Evolutionary conservation across 2,329 filamentous ascomycete species (phyloP), one percentile per base, ranked within the genome.

Genomic region (Scortechinia acanthostroma): DNA sequence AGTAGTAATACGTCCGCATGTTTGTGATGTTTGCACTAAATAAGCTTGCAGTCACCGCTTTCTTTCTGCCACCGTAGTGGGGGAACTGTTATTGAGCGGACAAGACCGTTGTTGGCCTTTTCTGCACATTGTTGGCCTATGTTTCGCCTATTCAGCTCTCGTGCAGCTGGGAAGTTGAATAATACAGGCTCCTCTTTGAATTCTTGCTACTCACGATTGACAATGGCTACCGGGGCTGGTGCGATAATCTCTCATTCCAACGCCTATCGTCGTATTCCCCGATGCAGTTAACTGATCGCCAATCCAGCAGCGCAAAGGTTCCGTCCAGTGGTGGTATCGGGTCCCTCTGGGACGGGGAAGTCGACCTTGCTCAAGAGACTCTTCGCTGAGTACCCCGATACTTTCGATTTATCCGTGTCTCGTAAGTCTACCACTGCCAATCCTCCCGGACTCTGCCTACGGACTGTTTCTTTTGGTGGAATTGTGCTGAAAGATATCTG

Each of bases 261-360:
- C 25, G n/a, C 10, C 25, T 10, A 30, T 30, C 25, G 25, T 10
- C 25, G 10, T 10, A 30, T n/a, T 30, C 25, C 10, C n/a, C n/a
- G 25, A 30, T 30, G n/a, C n/a, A 30, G n/a, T n/a, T n/a, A n/a
- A n/a, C n/a, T n/a, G 43, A n/a, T n/a, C n/a, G n/a, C n/a, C n/a
- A n/a, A n/a, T n/a, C n/a, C n/a, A 47, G 40, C 22, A 22, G 16
- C 46, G 43, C 35, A 40, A 10, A 40, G 20, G 17, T 40, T 40
- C 52, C 76, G 78, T 22, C 86, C 86, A 14, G 73, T 91, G 56
- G 81, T 93, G 55, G 85, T 93, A 63, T 88, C 82, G 43, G 88
- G 88, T 46, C 88, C 88, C 49, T 86, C 80, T 10, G 88, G 88
- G 60, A 79, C 88, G 42, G 88, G 88, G 53, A 93, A 93, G 68